Conservation (phyloP, 2,329 filamentous ascomycete genomes). For the Sclerotinia glacialis region DNA sequence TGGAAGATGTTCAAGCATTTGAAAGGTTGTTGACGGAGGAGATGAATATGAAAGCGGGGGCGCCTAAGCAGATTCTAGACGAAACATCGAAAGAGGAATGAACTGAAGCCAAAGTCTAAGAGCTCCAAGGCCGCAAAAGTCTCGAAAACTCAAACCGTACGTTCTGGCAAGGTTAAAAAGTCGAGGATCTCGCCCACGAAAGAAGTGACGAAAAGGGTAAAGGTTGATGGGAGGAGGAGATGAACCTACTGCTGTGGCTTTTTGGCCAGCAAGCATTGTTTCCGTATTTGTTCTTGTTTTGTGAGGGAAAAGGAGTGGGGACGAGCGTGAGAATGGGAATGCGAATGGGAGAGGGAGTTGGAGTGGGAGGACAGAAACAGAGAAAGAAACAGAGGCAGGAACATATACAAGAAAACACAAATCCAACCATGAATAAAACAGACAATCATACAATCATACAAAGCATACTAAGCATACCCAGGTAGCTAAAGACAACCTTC, state of each 20-base stretch:
- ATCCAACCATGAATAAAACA: no score
- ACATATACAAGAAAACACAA: no score
- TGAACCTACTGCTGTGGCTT: not conserved
- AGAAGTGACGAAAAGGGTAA: not conserved
- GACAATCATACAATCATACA: no score
- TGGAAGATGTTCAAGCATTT: not conserved
- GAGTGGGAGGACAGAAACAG: no score
- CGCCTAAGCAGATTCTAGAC: not conserved
- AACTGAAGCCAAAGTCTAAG: not conserved
- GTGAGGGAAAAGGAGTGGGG: no score
- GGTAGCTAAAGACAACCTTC: no score
- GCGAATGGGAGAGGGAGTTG: no score
- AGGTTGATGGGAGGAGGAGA: not conserved
- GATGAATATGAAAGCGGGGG: not conserved
- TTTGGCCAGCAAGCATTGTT: not conserved
- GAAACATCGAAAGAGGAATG: no score
- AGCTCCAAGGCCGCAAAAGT: not conserved
- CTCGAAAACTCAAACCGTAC: not conserved
- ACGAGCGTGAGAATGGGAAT: no score
- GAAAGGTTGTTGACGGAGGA: not conserved
- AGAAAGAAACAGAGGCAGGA: no score
- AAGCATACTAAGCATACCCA: no score
- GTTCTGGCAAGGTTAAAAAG: not conserved
- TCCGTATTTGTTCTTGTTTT: no score
- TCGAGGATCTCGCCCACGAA: not conserved